Percentiles rank a stretch among this genome's conserved stretches.
These are phyloP conservation scores for Myriosclerotinia scirpicola DNA, from an alignment of 2,329 filamentous ascomycete species.

Conservation along the genomic window DNA sequence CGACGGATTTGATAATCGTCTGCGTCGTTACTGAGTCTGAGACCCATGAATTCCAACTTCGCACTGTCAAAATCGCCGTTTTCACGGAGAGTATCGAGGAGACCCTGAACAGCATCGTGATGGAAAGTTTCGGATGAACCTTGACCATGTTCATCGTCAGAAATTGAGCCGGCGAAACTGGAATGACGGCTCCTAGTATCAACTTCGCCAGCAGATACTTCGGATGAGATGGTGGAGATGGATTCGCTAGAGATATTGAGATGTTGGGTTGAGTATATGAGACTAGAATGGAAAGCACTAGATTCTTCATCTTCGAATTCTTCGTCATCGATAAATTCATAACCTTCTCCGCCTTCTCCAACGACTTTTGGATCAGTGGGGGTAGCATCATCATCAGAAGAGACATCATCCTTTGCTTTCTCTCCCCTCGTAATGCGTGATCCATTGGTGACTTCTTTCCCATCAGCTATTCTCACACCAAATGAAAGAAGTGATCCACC, in stretches of 20 bases:
- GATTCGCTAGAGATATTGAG: slow-evolving; percentile 51
- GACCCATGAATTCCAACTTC: slow-evolving; percentile 87
- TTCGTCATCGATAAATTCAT: slow-evolving; percentile 63
- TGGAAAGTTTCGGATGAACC: slow-evolving; percentile 67
- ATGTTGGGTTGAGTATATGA: slow-evolving; percentile 41
- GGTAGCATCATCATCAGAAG: slow-evolving; percentile 38
- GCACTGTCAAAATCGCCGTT: slow-evolving; percentile 76
- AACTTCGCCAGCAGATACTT: slow-evolving; percentile 45
- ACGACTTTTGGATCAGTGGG: slow-evolving; percentile 54
- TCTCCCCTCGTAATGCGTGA: slow-evolving; percentile 47
- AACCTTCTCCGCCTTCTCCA: slow-evolving; percentile 58
- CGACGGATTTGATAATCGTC: slow-evolving; percentile 85
- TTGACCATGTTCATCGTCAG: slow-evolving; percentile 53
- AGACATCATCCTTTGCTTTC: slow-evolving; percentile 44
- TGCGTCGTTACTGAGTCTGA: slow-evolving; percentile 89
- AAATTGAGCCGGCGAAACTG: slow-evolving; percentile 72
- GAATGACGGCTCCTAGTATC: slow-evolving; percentile 57
- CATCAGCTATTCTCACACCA: slow-evolving; percentile 69
- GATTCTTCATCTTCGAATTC: slow-evolving; percentile 56
- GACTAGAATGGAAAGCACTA: slow-evolving; percentile 55
- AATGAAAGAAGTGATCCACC: slow-evolving; percentile 78
- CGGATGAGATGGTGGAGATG: slow-evolving; percentile 64
- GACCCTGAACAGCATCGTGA: slow-evolving; percentile 78
- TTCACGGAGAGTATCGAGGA: slow-evolving; percentile 81
- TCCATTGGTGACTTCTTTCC: slow-evolving; percentile 46